Percentiles rank a stretch among this genome's conserved stretches.
These are phyloP conservation scores for Phaeolepiota aurea DNA, from an alignment of 768 basidiomycete genomes.

Conservation along the genomic window DNA sequence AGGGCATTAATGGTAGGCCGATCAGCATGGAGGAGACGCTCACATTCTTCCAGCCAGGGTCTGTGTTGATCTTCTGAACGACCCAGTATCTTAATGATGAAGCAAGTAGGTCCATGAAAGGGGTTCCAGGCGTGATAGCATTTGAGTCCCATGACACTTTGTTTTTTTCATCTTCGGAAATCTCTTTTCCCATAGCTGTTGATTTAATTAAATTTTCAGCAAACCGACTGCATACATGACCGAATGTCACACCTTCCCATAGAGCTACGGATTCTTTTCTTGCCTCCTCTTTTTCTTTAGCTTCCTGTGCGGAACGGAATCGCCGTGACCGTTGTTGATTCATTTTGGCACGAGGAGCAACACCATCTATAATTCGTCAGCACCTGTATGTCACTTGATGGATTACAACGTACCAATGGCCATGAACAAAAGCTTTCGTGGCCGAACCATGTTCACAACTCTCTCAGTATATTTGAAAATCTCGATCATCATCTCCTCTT, in stretches of 20 bases:
- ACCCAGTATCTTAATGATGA: slow-evolving; percentile 92
- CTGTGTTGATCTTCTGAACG: slow-evolving; percentile 87
- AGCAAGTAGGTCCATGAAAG: slow-evolving; percentile 94
- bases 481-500: slow-evolving; percentile 99
- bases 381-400: neutral
- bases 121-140: slow-evolving; percentile 97
- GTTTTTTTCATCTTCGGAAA: slow-evolving; percentile 75
- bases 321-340: slow-evolving; percentile 98
- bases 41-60: slow-evolving; percentile 93
- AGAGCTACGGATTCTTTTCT: slow-evolving; percentile 72
- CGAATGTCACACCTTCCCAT: slow-evolving; percentile 63
- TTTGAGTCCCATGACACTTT: slow-evolving; percentile 95
- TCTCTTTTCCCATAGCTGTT: slow-evolving; percentile 85
- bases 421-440: slow-evolving; percentile 94
- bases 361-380: slow-evolving; percentile 58
- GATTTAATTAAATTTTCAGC: neutral
- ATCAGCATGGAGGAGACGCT: slow-evolving; percentile 11
- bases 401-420: slow-evolving; percentile 73
- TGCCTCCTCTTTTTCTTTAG: slow-evolving; percentile 88
- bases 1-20: slow-evolving; percentile 1
- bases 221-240: slow-evolving; percentile 1
- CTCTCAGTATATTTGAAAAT: slow-evolving; percentile 95
- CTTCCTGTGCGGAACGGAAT: slow-evolving; percentile 92
- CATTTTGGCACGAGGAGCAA: slow-evolving; percentile 98
- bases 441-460: slow-evolving; percentile 94